phyloP scores from a whole-genome alignment of 129 eudicot species.

The Helianthus annuus region HanXRQr2.0-SUNRISE NC_035439.2:135060993-135061492 shows the following conservation, averaged over 20 bases:
- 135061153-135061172: constrained; percentile 63
- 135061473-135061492: too few species aligned
- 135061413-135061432: neutral
- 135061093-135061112: constrained; percentile 38
- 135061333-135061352: too few species aligned
- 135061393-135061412: too few species aligned
- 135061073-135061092: neutral
- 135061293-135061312: too few species aligned
- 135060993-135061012: constrained; percentile 5
- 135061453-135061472: too few species aligned
- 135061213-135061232: constrained; percentile 79
- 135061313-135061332: too few species aligned
- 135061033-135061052: constrained; percentile 13
- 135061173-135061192: constrained; percentile 79
- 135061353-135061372: too few species aligned
- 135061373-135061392: too few species aligned
- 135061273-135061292: neutral
- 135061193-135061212: constrained; percentile 74
- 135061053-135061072: constrained; percentile 7
- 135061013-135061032: constrained; percentile 8
- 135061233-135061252: constrained; percentile 75
- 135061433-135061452: too few species aligned
- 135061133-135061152: constrained; percentile 67
- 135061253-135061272: constrained; percentile 36
- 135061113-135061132: constrained; percentile 73